Percentiles rank a stretch among this genome's conserved stretches.
Evolutionary conservation across 2,329 filamentous ascomycete genomes (phyloP).

Genomic region (Claviceps quebecensis): DNA sequence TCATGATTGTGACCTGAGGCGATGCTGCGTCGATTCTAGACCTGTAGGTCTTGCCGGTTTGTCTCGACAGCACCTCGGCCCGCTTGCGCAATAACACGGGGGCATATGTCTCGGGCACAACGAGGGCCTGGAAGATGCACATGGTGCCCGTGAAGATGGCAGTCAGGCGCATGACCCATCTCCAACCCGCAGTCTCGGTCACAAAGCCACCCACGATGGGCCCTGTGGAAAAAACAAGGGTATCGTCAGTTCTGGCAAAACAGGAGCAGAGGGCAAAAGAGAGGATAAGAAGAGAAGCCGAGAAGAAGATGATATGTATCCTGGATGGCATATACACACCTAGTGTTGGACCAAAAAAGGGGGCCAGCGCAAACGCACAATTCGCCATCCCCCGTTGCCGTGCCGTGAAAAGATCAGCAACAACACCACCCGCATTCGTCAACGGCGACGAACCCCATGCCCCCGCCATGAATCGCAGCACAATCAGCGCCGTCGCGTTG

Average conservation of each 20-base stretch:
- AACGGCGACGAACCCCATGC: slow-evolving; percentile 48
- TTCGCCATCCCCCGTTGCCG: slow-evolving; percentile 42
- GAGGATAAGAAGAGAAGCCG: no score
- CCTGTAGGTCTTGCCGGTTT: slow-evolving; percentile 41
- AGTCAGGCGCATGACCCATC: slow-evolving; percentile 50
- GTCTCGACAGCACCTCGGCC: slow-evolving; percentile 33
- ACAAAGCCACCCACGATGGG: slow-evolving; percentile 52
- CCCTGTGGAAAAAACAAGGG: slow-evolving; percentile 15
- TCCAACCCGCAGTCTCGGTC: slow-evolving; percentile 44
- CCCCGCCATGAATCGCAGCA: slow-evolving; percentile 57
- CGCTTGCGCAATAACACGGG: slow-evolving; percentile 41
- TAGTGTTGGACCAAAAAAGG: slow-evolving; percentile 47
- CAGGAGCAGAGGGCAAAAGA: no score
- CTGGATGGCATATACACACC: slow-evolving; percentile 15
- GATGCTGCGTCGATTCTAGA: slow-evolving; percentile 32
- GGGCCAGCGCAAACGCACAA: slow-evolving; percentile 45
- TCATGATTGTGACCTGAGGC: slow-evolving; percentile 26
- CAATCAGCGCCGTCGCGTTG: slow-evolving; percentile 44
- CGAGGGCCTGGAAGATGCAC: slow-evolving; percentile 36
- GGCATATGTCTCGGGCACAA: slow-evolving; percentile 47
- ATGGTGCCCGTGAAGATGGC: slow-evolving; percentile 45
- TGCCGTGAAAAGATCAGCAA: slow-evolving; percentile 48
- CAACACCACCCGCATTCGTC: slow-evolving; percentile 48
- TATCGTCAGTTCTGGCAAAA: background rate
- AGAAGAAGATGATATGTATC: background rate